Conservation (phyloP, 2,329 filamentous ascomycete species). For the Monascus ruber region DNA sequence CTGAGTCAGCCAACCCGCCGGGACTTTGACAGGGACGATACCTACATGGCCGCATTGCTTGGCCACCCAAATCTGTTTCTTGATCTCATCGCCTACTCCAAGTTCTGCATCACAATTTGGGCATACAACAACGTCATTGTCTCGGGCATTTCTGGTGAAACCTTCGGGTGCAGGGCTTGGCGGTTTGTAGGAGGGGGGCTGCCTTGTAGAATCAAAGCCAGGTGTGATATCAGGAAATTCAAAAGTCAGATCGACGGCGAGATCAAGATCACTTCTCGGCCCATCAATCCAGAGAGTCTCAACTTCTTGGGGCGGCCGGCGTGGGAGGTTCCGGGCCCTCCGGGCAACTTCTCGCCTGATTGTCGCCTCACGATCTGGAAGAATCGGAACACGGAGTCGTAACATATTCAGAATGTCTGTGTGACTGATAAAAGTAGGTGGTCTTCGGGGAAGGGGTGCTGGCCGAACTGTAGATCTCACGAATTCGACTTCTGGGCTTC, state of each 20-base stretch:
- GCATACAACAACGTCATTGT: slow-evolving; percentile 66
- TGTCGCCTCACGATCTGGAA: slow-evolving; percentile 3
- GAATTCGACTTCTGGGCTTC: slow-evolving; percentile 28
- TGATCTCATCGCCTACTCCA: slow-evolving; percentile 56
- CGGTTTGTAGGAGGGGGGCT: slow-evolving; percentile 42
- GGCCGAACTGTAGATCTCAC: slow-evolving; percentile 21
- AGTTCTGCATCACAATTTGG: slow-evolving; percentile 80
- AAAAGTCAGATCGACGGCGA: slow-evolving; percentile 15
- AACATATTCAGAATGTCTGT: slow-evolving; percentile 7
- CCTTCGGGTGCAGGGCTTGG: slow-evolving; percentile 58
- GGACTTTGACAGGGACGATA: slow-evolving; percentile 7
- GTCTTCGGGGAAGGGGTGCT: slow-evolving; percentile 5
- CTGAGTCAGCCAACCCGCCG: too few relatives aligned
- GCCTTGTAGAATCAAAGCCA: slow-evolving; percentile 25
- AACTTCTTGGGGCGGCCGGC: slow-evolving; percentile 5
- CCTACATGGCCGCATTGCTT: slow-evolving; percentile 86
- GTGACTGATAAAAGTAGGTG: neutral
- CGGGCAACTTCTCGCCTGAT: slow-evolving; percentile 14
- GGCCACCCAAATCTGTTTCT: slow-evolving; percentile 85
- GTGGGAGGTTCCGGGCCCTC: slow-evolving; percentile 5
- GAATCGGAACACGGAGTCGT: slow-evolving; percentile 3
- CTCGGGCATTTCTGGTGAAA: slow-evolving; percentile 65
- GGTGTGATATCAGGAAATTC: slow-evolving; percentile 29
- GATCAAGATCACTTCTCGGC: slow-evolving; percentile 11
- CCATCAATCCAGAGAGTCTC: slow-evolving; percentile 13